Base-by-base conservation (phyloP, 129 eudicot genomes). In the Artemisia tridentata region DNA sequence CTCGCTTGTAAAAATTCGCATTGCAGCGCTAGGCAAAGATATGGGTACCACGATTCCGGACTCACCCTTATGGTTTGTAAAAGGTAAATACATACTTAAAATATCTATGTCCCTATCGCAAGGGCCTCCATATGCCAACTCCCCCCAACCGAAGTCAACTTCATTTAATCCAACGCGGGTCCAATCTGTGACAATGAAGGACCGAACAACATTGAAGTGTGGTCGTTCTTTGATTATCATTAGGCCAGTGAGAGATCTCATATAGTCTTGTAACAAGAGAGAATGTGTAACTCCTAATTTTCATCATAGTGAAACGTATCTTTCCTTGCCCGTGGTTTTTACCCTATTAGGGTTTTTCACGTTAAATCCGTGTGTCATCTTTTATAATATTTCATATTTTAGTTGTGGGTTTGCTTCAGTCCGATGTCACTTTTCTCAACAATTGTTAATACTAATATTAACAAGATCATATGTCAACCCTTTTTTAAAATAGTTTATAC, bases 121-220 rank as follows among this genome's bases (percentile, higher is more conserved):
- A 3, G 74, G 76, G 5, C 88, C 88, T 10, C 77, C 79, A 10
- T 65, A 84, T 10, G 54, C 58, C 8, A 85, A 64, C 21, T 80
- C 71, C 15, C 88, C 88, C 88, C 88, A 84, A 65, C 88, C 88
- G 7, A 84, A 84, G 75, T 84, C 85, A 9, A 72, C 46, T 5
- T 61, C 78, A 11, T 64, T 52, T 2, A 84, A 77, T 9, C 83
- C 72, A 9, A 63, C 48, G 12, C 74, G 77, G 1, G 78, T 68
- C 7, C 65, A 29, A 31, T 84, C 83, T 3, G 88, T 76, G 0
- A 84, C 78, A 6, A 80, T 3, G 13, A 14, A 84, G 62, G 59
- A 11, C 62, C 14, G 2, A 25, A 7, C 68, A 7, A 2, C 43
- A 0, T 73, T 12, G 41, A 67, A 17, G 0, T 29, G 56, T 1